Base-by-base conservation (phyloP, 2,329 filamentous ascomycete species). In the Trichoderma aggressivum region DNA sequence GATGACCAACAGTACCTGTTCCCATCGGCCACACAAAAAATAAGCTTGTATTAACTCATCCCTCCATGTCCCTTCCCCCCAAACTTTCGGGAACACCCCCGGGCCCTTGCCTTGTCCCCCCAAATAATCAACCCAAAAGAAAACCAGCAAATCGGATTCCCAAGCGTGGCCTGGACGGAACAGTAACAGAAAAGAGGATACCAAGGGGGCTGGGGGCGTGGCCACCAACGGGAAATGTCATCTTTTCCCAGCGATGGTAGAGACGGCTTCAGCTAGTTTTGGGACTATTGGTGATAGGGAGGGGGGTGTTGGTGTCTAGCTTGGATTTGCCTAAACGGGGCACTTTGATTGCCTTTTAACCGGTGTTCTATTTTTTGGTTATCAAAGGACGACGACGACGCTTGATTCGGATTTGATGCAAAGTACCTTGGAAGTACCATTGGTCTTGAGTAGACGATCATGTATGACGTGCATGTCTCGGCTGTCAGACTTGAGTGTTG, bases 391-490 rank as follows among this genome's bases (percentile, higher is more conserved):
- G 43, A n/a, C 43, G 43, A 50, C n/a, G 43, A 34, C 32, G 32
- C 32, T 55, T 26, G 4, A 14, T 14, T 36, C n/a, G 3, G 7
- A 30, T 18, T 60, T 26, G 6, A 60, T 18, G 12, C 1, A 26
- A 62, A 62, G 60, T 62, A 62, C 26, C 18, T 30, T 47, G 5
- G 11, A 64, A 34, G 61, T 53, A 64, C 47, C 10, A 6, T 26
- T 28, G 18, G 14, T 10, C 18, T 50, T 7, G 34, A 11, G 6
- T 34, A 30, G 2, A 30, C 7, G n/a, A 21, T 64, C n/a, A 36
- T 24, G 21, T n/a, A 67, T 67, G 64, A 43, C 64, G 64, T 47
- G 64, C 53, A 59, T 68, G 64, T 68, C 64, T 59, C 5, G 11
- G 8, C 36, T 11, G 53, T 59, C 26, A 60, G 64, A 7, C 53